Percentiles rank a stretch among this genome's conserved stretches.
Evolutionary conservation across 345 rosid species (phyloP).

Genomic region (Lepidium sativum): DNA sequence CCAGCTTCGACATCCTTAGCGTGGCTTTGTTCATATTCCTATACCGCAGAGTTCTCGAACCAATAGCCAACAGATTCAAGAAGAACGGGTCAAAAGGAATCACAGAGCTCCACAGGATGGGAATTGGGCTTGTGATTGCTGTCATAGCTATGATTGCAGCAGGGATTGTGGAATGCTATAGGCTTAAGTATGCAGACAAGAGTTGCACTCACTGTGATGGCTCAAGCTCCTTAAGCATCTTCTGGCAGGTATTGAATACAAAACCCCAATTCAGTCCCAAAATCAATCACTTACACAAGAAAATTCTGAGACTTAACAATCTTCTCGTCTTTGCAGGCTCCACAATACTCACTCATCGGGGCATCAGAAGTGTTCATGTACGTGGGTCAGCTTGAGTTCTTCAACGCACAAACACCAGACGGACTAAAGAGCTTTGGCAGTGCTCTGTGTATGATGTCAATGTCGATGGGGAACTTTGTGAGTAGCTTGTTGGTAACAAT

Average conservation of each 20-base stretch:
- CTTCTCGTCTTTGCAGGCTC: slow-evolving; percentile 40
- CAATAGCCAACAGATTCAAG: slow-evolving; percentile 42
- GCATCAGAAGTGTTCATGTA: slow-evolving; percentile 99
- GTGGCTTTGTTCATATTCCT: slow-evolving; percentile 88
- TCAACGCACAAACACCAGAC: slow-evolving; percentile 92
- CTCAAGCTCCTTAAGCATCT: slow-evolving; percentile 93
- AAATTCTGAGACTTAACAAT: background rate
- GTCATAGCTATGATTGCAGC: slow-evolving; percentile 85
- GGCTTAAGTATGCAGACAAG: slow-evolving; percentile 54
- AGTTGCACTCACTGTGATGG: slow-evolving; percentile 73
- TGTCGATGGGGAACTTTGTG: slow-evolving; percentile 94
- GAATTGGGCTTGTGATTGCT: slow-evolving; percentile 87
- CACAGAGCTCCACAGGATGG: slow-evolving; percentile 96
- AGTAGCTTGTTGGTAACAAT: slow-evolving; percentile 89
- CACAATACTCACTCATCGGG: slow-evolving; percentile 83
- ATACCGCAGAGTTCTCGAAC: slow-evolving; percentile 74
- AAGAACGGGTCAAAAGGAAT: slow-evolving; percentile 50
- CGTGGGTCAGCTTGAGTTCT: slow-evolving; percentile 93
- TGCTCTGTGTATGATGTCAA: slow-evolving; percentile 93
- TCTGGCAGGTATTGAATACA: slow-evolving; percentile 67
- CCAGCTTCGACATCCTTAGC: slow-evolving; percentile 89
- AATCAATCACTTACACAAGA: background rate
- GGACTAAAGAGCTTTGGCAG: slow-evolving; percentile 95
- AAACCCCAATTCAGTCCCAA: background rate
- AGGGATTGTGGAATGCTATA: slow-evolving; percentile 73